Base-by-base conservation (phyloP, 352 stramenopile species). In the Pythium biforme region DNA sequence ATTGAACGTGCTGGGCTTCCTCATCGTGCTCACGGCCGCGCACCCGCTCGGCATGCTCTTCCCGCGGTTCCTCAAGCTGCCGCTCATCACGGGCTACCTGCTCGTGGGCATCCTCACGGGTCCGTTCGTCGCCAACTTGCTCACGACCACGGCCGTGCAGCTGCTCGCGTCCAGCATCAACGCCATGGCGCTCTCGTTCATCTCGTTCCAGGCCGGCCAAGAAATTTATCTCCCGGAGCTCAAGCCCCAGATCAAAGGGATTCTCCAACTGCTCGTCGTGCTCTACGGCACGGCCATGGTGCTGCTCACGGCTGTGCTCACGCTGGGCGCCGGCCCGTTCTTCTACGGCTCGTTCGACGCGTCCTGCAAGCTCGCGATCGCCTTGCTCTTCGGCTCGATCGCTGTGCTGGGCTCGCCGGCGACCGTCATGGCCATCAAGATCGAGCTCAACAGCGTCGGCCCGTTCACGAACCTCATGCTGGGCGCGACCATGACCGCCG, bases 391-490 rank as follows among this genome's bases (percentile, higher is more conserved):
- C 34, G 81, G 68, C 45, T 90, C 81, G 54, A 90, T 88, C 55
- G 83, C 77, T 4, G 81, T 90, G 33, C 65, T 88, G 5, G 77
- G 72, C 1, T 90, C 81, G 15, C 81, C 81, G 0, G 74, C 79
- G 8, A 90, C 81, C 11, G 77, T 88, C 43, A 88, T 90, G 79
- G 81, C 80, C 17, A 88, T 89, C 67, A 88, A 89, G 68, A 89
- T 88, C 50, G 80, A 89, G 54, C 72, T 88, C 53, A 85, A 90
- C 48, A 86, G 79, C 26, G 81, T 86, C 43, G 81, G 81, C 2
- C 77, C 77, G 6, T 90, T 90, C 62, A 90, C 81, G 5, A 88
- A 83, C 62, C 69, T 90, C 48, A 88, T 88, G 81, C 69, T 90
- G 12, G 81, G 81, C 12, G 69, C 76, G 9, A 88, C 77, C 7